phyloP scores from a whole-genome alignment of 495 filamentous ascomycete genomes.

The Bathelium albidoporum region DNA sequence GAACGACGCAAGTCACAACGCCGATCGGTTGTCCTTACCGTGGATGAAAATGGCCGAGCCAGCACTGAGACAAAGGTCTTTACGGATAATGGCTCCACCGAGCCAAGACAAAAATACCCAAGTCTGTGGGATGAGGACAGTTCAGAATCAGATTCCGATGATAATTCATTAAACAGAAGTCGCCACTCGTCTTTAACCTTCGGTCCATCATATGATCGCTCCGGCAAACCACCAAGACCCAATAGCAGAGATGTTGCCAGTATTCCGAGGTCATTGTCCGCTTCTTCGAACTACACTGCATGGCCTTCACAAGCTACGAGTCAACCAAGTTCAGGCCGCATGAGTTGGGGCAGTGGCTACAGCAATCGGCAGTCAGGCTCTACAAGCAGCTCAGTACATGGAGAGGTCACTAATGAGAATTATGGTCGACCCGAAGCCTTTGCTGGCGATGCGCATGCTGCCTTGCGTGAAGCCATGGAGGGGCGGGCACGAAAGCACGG shows the following conservation, averaged over 20 bases:
- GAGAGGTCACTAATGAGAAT: not conserved
- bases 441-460: not conserved
- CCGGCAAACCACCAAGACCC: conserved; percentile 24
- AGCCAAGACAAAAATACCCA: conserved; percentile 25
- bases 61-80: conserved; percentile 27
- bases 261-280: not conserved
- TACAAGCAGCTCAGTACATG: conserved; percentile 3
- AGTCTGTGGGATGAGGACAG: conserved; percentile 28
- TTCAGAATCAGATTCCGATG: conserved; percentile 24
- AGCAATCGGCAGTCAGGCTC: conserved; percentile 1
- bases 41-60: conserved; percentile 31
- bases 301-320: not conserved
- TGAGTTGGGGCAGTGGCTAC: not conserved
- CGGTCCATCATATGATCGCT: conserved; percentile 16
- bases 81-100: conserved; percentile 14
- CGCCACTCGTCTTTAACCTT: conserved; percentile 27
- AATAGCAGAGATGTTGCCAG: not conserved
- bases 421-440: not conserved
- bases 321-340: not conserved
- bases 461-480: not conserved
- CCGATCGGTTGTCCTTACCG: conserved; percentile 22
- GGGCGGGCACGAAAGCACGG: not conserved
- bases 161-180: conserved; percentile 19
- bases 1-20: conserved; percentile 26
- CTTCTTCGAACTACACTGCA: not conserved